Evolutionary conservation across 2,329 filamentous ascomycete genomes (phyloP).

Genomic region (Catunica adiposa): DNA sequence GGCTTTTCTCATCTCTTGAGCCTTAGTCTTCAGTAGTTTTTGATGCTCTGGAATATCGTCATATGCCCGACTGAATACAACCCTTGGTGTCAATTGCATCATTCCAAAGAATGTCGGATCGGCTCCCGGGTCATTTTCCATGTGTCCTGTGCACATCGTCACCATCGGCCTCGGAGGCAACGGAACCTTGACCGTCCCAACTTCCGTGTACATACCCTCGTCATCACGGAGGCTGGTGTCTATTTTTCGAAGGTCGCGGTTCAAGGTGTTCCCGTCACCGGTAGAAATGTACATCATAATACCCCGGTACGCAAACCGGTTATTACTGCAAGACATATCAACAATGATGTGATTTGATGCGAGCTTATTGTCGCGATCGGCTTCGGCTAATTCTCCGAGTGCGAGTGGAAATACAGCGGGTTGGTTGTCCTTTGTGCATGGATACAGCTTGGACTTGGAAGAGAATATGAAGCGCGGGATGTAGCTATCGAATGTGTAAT

Average conservation of each 20-base stretch:
- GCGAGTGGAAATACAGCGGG: not conserved
- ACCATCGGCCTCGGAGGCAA: slow-evolving; percentile 9
- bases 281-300: slow-evolving; percentile 11
- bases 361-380: not conserved
- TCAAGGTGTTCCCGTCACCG: slow-evolving; percentile 8
- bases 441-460: not conserved
- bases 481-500: not conserved
- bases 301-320: slow-evolving; percentile 22
- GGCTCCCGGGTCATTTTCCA: not conserved
- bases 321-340: not conserved
- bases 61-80: not conserved
- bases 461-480: not conserved
- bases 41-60: not conserved
- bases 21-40: slow-evolving; percentile 16
- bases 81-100: not conserved
- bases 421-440: not conserved
- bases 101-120: not conserved
- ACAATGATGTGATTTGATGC: not conserved
- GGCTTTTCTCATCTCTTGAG: not conserved
- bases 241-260: slow-evolving; percentile 7
- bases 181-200: slow-evolving; percentile 2
- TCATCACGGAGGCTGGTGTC: not conserved
- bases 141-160: not conserved
- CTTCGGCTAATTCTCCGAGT: not conserved
- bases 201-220: not conserved